Conservation (phyloP, 371 early-diverging fungal species). For the Actinomucor elegans region DNA sequence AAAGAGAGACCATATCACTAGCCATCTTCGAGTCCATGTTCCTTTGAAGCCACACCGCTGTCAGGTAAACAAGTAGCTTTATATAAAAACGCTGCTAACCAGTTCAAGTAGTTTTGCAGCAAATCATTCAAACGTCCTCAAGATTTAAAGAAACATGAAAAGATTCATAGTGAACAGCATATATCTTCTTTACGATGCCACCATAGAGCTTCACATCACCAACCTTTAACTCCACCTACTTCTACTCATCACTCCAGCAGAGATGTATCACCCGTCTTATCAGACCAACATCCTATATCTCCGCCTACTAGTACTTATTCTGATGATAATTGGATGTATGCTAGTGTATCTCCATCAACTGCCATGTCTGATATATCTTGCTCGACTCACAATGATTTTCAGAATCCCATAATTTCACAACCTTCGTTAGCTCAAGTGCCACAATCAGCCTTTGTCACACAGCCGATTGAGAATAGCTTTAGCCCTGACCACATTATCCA, state of each 20-base stretch:
- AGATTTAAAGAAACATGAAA: conserved; percentile 90
- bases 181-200: conserved; percentile 17
- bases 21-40: conserved; percentile 90
- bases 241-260: conserved; percentile 14
- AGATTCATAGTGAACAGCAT: conserved; percentile 66
- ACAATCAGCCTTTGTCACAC: conserved; percentile 9
- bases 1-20: conserved; percentile 94
- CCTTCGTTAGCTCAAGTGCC: neutral
- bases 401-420: neutral
- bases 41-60: conserved; percentile 89
- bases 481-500: conserved; percentile 13
- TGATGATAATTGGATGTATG: conserved; percentile 24
- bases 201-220: conserved; percentile 1
- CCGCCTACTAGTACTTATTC: conserved; percentile 26
- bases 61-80: conserved; percentile 40
- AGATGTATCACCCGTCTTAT: conserved; percentile 21
- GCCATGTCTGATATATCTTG: conserved; percentile 5
- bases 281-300: conserved; percentile 23
- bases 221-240: conserved; percentile 21
- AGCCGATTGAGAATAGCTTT: neutral
- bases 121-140: conserved; percentile 89
- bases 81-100: too few relatives aligned
- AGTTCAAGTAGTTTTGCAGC: conserved; percentile 54
- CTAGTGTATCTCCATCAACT: conserved; percentile 6
- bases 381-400: neutral